A percentile compares a stretch with the other conserved stretches of the same genome.
These are phyloP conservation scores for Xylaria acuta DNA, from an alignment of 495 filamentous ascomycete species.

Conservation along the genomic window DNA sequence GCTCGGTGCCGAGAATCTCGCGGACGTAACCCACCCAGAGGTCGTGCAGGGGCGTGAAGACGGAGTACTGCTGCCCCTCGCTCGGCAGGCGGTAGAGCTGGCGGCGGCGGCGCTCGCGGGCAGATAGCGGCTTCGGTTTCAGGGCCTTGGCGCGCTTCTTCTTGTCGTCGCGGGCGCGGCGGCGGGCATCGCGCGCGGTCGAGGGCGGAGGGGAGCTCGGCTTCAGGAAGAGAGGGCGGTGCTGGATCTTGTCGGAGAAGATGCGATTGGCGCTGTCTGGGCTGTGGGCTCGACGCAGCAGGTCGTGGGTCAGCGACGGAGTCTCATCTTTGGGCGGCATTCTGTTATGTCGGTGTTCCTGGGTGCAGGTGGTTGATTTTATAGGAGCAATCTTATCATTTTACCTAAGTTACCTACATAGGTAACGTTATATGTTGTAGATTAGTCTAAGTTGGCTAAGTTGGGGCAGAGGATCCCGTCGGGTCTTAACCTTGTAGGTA, in stretches of 20 bases:
- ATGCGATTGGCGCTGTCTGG: constrained; percentile 70
- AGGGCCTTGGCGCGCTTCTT: constrained; percentile 62
- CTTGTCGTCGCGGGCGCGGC: constrained; percentile 59
- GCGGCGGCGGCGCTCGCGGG: constrained; percentile 74
- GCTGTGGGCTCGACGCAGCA: constrained; percentile 78
- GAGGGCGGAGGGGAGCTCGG: constrained; percentile 68
- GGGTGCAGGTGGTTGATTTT: too few relatives aligned
- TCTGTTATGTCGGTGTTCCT: background rate
- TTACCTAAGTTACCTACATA: too few relatives aligned
- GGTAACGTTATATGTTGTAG: too few relatives aligned
- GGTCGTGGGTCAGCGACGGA: constrained; percentile 62
- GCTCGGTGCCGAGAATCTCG: constrained; percentile 66
- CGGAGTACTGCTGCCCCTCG: constrained; percentile 69
- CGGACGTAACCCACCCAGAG: constrained; percentile 87
- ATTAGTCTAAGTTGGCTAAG: too few relatives aligned
- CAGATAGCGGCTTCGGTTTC: constrained; percentile 79
- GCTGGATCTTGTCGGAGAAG: constrained; percentile 80
- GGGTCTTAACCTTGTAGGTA: too few relatives aligned
- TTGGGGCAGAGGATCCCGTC: too few relatives aligned
- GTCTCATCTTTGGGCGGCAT: constrained; percentile 27
- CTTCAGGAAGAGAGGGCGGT: constrained; percentile 80
- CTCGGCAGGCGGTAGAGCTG: constrained; percentile 76
- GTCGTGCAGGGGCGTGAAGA: constrained; percentile 76
- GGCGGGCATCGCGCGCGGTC: constrained; percentile 69
- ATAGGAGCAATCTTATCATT: background rate